A percentile compares a stretch with the other conserved stretches of the same genome.
phyloP scores from a whole-genome alignment of 768 basidiomycete genomes.

The Floccularia luteovirens region DNA sequence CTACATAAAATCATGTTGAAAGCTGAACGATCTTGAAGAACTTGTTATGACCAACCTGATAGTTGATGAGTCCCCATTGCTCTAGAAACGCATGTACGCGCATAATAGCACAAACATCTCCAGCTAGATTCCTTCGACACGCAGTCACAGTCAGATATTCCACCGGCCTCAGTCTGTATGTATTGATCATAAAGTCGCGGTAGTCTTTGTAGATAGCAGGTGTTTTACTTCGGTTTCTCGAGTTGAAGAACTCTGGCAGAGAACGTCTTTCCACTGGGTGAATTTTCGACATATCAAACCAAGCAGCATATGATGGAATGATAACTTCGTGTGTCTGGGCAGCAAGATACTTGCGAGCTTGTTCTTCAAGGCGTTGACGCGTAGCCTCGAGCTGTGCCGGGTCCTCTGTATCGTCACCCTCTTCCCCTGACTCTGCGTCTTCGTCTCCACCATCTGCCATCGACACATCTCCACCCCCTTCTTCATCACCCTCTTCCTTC shows the following conservation, averaged over 20 bases:
- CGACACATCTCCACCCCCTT: conserved; percentile 67
- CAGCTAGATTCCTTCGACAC: conserved; percentile 91
- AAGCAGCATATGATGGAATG: conserved; percentile 94
- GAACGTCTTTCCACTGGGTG: conserved; percentile 89
- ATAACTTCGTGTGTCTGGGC: conserved; percentile 96
- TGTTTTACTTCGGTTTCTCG: conserved; percentile 89
- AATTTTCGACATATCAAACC: conserved; percentile 96
- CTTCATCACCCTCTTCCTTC: conserved; percentile 50
- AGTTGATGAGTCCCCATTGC: conserved; percentile 98
- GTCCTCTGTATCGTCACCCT: conserved; percentile 74
- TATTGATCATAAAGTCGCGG: conserved; percentile 99
- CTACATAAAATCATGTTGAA: conserved; percentile 30
- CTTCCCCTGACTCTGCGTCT: conserved; percentile 70
- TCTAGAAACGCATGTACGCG: conserved; percentile 97
- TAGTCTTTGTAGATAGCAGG: conserved; percentile 99
- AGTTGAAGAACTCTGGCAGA: conserved; percentile 97
- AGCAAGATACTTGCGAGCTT: conserved; percentile 90
- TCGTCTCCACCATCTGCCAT: conserved; percentile 79
- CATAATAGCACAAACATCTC: conserved; percentile 98
- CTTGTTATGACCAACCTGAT: conserved; percentile 60
- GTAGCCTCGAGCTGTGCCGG: conserved; percentile 78
- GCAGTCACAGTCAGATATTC: conserved; percentile 98
- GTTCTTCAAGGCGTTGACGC: conserved; percentile 73
- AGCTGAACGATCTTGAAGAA: not conserved
- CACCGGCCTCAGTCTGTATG: conserved; percentile 86